Evolutionary conservation across 345 rosid species (phyloP), one percentile per base, ranked within the genome.

Genomic region (Kernera saxatilis): DNA sequence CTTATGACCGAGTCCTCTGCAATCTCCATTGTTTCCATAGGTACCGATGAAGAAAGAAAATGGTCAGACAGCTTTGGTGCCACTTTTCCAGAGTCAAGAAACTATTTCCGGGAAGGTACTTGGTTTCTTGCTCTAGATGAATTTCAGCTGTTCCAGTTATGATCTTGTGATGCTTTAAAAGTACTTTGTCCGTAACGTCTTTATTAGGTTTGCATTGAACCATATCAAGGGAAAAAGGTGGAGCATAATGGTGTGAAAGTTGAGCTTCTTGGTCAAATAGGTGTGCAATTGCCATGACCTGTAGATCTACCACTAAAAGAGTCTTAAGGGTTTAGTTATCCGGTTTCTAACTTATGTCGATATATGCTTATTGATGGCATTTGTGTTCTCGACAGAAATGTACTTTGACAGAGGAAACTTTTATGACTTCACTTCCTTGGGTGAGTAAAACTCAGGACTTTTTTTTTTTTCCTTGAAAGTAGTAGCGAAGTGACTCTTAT

Each of bases 231-330:
- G 82, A 91, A 89, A 77, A 94, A 91, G 75, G 86, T 91, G 72
- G 99, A 94, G 59, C 98, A 91, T 79, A 91, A 89, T 70, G 98
- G 99, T 70, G 84, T 91, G 1, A 94, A 91, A 84, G 87, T 91
- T 73, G 99, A 94, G 71, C 95, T 94, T 69, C 96, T 94, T 71
- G 98, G 98, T 76, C 99, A 94, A 77, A 94, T 94, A 79, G 96
- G 99, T 88, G 43, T 73, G 82, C 75, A 14, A 9, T 52, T 75
- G 41, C 51, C 56, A 27, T 53, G 8, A 17, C 36, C 32, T 26
- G 5, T 69, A 46, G 5, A 26, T 30, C 27, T 52, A 2, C 55
- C 46, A 33, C n/a, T 51, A 45, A 44, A 44, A 30, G 45, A 51
- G 17, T 44, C 30, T 69, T 54, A 17, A 27, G 22, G 33, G 59